Conservation (phyloP, 1,284 basidiomycete genomes). For the Vanrija sp. region DNA sequence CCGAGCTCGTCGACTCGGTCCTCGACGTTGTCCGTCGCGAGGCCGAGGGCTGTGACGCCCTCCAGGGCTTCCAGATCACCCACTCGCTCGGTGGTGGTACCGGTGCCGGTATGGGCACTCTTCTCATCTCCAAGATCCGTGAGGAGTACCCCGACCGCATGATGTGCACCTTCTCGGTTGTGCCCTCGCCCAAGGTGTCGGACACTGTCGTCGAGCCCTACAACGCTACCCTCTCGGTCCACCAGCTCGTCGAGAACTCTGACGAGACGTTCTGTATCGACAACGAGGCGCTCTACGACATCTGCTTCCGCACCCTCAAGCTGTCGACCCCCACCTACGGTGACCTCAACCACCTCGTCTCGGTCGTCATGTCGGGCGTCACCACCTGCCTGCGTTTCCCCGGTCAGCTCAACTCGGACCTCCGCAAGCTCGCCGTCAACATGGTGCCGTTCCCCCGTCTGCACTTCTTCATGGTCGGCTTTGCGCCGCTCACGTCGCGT, state of each 20-base stretch:
- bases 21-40: constrained; percentile 60
- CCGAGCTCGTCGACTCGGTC: constrained; percentile 58
- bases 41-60: constrained; percentile 57
- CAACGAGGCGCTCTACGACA: constrained; percentile 97
- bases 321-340: constrained; percentile 89
- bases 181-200: constrained; percentile 60
- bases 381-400: constrained; percentile 64
- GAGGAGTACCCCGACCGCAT: constrained; percentile 62
- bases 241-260: constrained; percentile 62
- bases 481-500: constrained; percentile 88
- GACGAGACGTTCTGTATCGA: constrained; percentile 69
- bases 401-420: constrained; percentile 96
- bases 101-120: constrained; percentile 61
- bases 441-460: constrained; percentile 99
- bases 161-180: constrained; percentile 62
- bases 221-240: constrained; percentile 60
- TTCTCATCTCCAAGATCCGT: constrained; percentile 60
- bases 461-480: constrained; percentile 99
- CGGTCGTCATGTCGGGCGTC: constrained; percentile 90
- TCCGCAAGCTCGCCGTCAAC: constrained; percentile 96
- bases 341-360: constrained; percentile 95
- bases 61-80: constrained; percentile 60
- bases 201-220: constrained; percentile 62
- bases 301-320: constrained; percentile 95
- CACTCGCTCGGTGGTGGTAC: constrained; percentile 63